These are phyloP conservation scores for Trichaptum fuscoviolaceum DNA, from an alignment of 768 basidiomycete genomes.

Conservation along the genomic window DNA sequence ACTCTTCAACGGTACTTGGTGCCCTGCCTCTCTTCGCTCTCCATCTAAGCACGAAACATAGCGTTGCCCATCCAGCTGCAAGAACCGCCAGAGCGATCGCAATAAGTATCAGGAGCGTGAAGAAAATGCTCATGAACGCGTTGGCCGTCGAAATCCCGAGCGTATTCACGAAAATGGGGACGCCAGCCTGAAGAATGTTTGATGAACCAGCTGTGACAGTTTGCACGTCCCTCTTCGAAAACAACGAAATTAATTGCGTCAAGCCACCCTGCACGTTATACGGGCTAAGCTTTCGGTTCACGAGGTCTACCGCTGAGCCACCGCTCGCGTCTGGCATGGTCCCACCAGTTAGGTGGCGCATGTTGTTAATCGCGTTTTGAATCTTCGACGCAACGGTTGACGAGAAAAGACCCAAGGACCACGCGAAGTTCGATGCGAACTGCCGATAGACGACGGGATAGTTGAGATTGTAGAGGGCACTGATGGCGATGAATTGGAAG, in stretches of 20 bases:
- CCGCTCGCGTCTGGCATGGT: slow-evolving; percentile 54
- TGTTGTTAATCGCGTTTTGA: slow-evolving; percentile 72
- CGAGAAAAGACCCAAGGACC: slow-evolving; percentile 76
- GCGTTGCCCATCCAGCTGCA: slow-evolving; percentile 44
- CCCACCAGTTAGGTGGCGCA: slow-evolving; percentile 83
- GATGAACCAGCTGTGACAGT: slow-evolving; percentile 57
- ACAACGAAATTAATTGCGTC: neutral
- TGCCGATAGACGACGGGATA: slow-evolving; percentile 81
- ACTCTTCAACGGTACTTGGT: slow-evolving; percentile 13
- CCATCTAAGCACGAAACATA: slow-evolving; percentile 9
- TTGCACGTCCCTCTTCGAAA: slow-evolving; percentile 39
- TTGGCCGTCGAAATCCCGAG: slow-evolving; percentile 79
- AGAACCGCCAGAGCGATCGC: slow-evolving; percentile 53
- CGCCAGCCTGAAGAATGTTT: slow-evolving; percentile 71
- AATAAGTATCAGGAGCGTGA: slow-evolving; percentile 62
- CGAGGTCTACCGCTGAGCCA: slow-evolving; percentile 62
- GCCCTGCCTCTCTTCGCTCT: neutral
- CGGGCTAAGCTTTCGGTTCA: slow-evolving; percentile 78
- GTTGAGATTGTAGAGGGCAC: slow-evolving; percentile 77
- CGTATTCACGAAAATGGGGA: slow-evolving; percentile 78
- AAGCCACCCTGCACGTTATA: slow-evolving; percentile 43
- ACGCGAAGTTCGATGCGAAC: slow-evolving; percentile 83
- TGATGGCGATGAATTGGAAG: slow-evolving; percentile 79
- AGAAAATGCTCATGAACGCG: slow-evolving; percentile 86
- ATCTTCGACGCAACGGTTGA: slow-evolving; percentile 42